Conservation (phyloP, 2,329 filamentous ascomycete genomes). For the Lecanicillium sp. region DNA sequence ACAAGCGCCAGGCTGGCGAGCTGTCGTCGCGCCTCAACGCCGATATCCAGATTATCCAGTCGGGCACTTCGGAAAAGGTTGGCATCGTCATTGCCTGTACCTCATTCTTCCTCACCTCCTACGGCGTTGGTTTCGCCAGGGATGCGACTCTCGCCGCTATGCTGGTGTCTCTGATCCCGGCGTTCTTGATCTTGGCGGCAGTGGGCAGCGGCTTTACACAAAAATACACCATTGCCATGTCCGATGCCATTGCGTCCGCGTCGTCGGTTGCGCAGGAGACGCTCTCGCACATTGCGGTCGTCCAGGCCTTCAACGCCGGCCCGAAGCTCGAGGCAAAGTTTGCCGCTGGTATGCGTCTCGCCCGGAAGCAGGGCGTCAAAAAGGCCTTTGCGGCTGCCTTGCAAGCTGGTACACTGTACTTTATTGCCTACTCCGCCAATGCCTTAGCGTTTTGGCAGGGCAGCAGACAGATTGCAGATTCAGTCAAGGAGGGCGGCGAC, state of each 20-base stretch:
- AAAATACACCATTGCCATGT: slow-evolving; percentile 42
- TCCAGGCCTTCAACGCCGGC: slow-evolving; percentile 56
- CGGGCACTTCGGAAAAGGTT: slow-evolving; percentile 64
- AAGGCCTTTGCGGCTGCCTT: slow-evolving; percentile 50
- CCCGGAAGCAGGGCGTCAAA: slow-evolving; percentile 45
- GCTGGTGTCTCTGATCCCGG: slow-evolving; percentile 54
- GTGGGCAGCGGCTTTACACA: slow-evolving; percentile 46
- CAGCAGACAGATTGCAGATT: slow-evolving; percentile 39
- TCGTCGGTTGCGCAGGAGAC: slow-evolving; percentile 57
- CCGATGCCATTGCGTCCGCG: slow-evolving; percentile 46
- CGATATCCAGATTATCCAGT: slow-evolving; percentile 60
- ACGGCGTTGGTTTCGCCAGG: slow-evolving; percentile 60
- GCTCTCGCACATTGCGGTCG: slow-evolving; percentile 51
- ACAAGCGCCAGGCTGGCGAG: slow-evolving; percentile 54
- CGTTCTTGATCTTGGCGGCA: slow-evolving; percentile 52
- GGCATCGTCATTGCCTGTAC: slow-evolving; percentile 54
- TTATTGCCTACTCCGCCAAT: slow-evolving; percentile 60
- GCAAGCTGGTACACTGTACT: slow-evolving; percentile 56
- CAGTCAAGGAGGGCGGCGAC: slow-evolving; percentile 19
- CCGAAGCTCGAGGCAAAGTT: slow-evolving; percentile 53
- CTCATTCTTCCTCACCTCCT: slow-evolving; percentile 61
- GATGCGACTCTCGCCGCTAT: slow-evolving; percentile 55
- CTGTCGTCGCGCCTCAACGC: slow-evolving; percentile 55
- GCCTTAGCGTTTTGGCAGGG: slow-evolving; percentile 63
- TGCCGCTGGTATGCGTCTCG: slow-evolving; percentile 38